A percentile compares a stretch with the other conserved stretches of the same genome.
These are phyloP conservation scores for Boletus pseudo-olivaceus DNA, from an alignment of 768 basidiomycete species.

Conservation along the genomic window DNA sequence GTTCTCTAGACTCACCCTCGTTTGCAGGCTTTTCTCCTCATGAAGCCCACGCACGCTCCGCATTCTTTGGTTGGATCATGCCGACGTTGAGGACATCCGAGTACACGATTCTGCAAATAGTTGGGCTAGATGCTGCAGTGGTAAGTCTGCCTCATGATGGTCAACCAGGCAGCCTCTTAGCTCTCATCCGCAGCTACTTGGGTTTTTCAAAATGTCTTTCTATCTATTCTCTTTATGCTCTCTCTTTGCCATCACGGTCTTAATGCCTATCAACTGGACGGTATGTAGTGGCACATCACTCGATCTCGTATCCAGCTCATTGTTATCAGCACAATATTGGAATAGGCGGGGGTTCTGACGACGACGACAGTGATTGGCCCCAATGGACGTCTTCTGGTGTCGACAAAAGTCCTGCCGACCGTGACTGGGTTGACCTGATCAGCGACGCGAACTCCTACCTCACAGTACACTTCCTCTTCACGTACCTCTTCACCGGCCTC, in stretches of 20 bases:
- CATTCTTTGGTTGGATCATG: constrained; percentile 95
- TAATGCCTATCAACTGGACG: constrained; percentile 95
- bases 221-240: constrained; percentile 87
- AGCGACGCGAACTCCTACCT: constrained; percentile 88
- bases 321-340: constrained; percentile 64
- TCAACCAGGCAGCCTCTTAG: not conserved
- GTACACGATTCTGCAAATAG: constrained; percentile 91
- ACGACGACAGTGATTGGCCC: constrained; percentile 48
- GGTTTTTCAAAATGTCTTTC: constrained; percentile 95
- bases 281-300: constrained; percentile 40
- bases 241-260: constrained; percentile 71
- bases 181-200: constrained; percentile 62
- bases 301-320: constrained; percentile 2
- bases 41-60: constrained; percentile 81
- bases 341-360: constrained; percentile 48
- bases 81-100: constrained; percentile 90
- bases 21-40: constrained; percentile 83
- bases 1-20: not conserved
- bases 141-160: constrained; percentile 44
- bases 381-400: constrained; percentile 21
- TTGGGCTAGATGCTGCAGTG: constrained; percentile 95
- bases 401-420: constrained; percentile 32
- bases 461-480: constrained; percentile 86
- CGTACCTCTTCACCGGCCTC: constrained; percentile 88
- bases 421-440: constrained; percentile 84